Evolutionary conservation across 2,329 filamentous ascomycete genomes (phyloP).

Genomic region (Scedosporium dehoogii): DNA sequence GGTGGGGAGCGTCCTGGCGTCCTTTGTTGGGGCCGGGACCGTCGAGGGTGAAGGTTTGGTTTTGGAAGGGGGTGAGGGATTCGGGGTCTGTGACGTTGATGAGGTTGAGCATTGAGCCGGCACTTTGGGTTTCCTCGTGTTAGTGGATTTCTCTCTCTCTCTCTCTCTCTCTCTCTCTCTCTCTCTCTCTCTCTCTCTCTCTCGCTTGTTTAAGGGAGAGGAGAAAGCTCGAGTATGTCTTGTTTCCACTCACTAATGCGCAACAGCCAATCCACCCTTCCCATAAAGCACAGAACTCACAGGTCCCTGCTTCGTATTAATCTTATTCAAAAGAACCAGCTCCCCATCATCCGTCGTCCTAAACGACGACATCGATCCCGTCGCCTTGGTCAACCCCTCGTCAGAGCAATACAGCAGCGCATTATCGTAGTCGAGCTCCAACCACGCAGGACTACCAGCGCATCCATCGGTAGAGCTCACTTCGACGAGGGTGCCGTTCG

Average conservation of each 20-base stretch:
- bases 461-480: constrained; percentile 36
- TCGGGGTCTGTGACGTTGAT: constrained; percentile 31
- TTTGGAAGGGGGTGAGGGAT: constrained; percentile 25
- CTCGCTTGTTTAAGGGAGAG: not conserved
- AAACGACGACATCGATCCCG: constrained; percentile 38
- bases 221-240: not conserved
- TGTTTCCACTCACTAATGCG: constrained; percentile 31
- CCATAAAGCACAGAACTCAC: constrained; percentile 30
- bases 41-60: constrained; percentile 27
- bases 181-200: not conserved
- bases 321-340: constrained; percentile 25
- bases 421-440: constrained; percentile 42
- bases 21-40: constrained; percentile 26
- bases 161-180: not conserved
- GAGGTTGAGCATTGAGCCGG: constrained; percentile 30
- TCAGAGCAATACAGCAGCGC: constrained; percentile 49
- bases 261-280: constrained; percentile 25
- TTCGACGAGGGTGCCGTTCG: constrained; percentile 25
- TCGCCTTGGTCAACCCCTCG: constrained; percentile 38
- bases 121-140: constrained; percentile 18
- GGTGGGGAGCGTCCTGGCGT: constrained; percentile 49
- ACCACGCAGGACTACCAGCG: constrained; percentile 47
- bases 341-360: constrained; percentile 25
- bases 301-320: constrained; percentile 28
- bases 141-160: not conserved